Conservation (phyloP, 192 early-diverging fungal species). For the Phycomyces nitens region DNA sequence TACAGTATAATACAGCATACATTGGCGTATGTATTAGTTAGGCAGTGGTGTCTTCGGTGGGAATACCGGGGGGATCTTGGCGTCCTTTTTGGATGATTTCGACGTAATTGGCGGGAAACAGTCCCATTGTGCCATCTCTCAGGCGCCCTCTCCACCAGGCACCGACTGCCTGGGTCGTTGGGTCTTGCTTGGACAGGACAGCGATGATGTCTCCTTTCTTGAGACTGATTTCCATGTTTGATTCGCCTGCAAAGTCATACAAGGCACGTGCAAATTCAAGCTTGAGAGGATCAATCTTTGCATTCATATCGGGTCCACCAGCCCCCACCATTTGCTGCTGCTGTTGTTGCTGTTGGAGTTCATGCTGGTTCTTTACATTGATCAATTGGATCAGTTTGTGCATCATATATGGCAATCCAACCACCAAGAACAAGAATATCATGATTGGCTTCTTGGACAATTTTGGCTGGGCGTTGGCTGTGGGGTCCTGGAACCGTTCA, state of each 20-base stretch:
- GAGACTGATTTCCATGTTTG: conserved; percentile 79
- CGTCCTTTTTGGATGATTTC: conserved; percentile 72
- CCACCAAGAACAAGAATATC: conserved; percentile 78
- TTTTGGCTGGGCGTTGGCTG: not conserved
- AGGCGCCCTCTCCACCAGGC: conserved; percentile 91
- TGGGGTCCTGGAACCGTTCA: not conserved
- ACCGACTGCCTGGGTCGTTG: conserved; percentile 59
- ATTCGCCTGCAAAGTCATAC: conserved; percentile 77
- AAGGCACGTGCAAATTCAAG: conserved; percentile 87
- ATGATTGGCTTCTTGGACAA: conserved; percentile 51
- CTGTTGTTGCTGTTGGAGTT: not conserved
- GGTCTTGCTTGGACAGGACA: conserved; percentile 78
- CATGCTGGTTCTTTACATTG: conserved; percentile 25
- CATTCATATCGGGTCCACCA: not conserved
- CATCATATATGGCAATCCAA: conserved; percentile 92
- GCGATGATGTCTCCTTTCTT: conserved; percentile 86
- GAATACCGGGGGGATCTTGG: not conserved
- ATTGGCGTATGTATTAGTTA: too few relatives aligned
- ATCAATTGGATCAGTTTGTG: conserved; percentile 75
- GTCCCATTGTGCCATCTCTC: conserved; percentile 75
- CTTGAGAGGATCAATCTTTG: conserved; percentile 36
- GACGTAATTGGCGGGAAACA: conserved; percentile 91
- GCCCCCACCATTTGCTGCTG: conserved; percentile 33
- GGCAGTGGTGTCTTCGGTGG: not conserved
- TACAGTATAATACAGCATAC: too few relatives aligned